phyloP scores from a whole-genome alignment of 192 early-diverging fungal species.

The Linnemannia hyalina region DNA sequence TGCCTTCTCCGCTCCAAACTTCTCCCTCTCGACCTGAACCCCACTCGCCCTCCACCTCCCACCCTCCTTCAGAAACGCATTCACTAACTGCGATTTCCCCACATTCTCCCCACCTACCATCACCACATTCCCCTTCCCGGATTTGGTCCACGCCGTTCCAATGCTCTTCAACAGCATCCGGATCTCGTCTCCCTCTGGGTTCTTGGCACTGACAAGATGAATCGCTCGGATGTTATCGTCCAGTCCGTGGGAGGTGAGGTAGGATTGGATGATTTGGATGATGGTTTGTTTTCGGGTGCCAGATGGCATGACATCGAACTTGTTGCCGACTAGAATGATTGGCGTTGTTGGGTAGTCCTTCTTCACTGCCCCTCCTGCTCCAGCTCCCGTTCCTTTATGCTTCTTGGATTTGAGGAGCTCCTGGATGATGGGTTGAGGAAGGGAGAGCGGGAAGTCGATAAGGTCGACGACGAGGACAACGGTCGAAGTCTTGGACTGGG shows the following conservation, averaged over 20 bases:
- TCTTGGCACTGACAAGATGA: slow-evolving; percentile 50
- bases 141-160: slow-evolving; percentile 25
- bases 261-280: slow-evolving; percentile 10
- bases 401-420: slow-evolving; percentile 30
- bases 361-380: background rate
- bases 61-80: slow-evolving; percentile 41
- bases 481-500: slow-evolving; percentile 37
- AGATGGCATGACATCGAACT: slow-evolving; percentile 48
- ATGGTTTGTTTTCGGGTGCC: slow-evolving; percentile 33
- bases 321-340: slow-evolving; percentile 50
- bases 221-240: slow-evolving; percentile 24
- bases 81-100: slow-evolving; percentile 47
- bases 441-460: slow-evolving; percentile 43
- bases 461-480: slow-evolving; percentile 50
- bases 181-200: slow-evolving; percentile 49
- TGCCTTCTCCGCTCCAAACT: slow-evolving; percentile 2
- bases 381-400: background rate
- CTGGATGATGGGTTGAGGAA: slow-evolving; percentile 34
- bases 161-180: slow-evolving; percentile 34
- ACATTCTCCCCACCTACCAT: slow-evolving; percentile 53
- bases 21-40: slow-evolving; percentile 8
- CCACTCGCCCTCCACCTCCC: slow-evolving; percentile 31
- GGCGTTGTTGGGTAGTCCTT: slow-evolving; percentile 27
- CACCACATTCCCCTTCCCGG: slow-evolving; percentile 39
- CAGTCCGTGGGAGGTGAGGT: slow-evolving; percentile 26